A percentile compares a stretch with the other conserved stretches of the same genome.
Evolutionary conservation across 805 yeast genomes (phyloP).

Genomic region (Jamesozyma rosinii): DNA sequence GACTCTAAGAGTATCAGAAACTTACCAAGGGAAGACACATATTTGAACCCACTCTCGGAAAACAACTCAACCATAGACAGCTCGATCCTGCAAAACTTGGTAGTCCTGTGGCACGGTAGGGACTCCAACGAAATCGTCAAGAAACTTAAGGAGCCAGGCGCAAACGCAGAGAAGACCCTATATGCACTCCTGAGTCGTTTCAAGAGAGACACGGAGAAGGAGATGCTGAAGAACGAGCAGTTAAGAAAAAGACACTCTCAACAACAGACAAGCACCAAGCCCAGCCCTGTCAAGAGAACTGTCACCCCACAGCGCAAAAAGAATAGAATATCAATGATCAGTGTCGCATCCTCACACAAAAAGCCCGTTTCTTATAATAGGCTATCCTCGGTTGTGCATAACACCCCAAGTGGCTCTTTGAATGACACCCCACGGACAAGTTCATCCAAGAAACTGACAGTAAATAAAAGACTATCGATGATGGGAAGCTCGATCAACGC

Average conservation of each 20-base stretch:
- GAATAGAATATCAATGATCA: slow-evolving; percentile 36
- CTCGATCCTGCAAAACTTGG: slow-evolving; percentile 66
- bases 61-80: slow-evolving; percentile 45
- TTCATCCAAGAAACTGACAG: slow-evolving; percentile 12
- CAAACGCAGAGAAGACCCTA: slow-evolving; percentile 71
- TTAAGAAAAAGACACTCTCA: slow-evolving; percentile 34
- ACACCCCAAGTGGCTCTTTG: slow-evolving; percentile 16
- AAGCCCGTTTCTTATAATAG: slow-evolving; percentile 40
- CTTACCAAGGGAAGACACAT: slow-evolving; percentile 34
- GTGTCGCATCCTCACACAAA: slow-evolving; percentile 42
- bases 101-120: slow-evolving; percentile 76
- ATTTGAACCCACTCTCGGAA: slow-evolving; percentile 31
- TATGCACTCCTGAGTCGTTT: slow-evolving; percentile 67
- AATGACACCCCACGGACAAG: slow-evolving; percentile 14
- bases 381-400: slow-evolving; percentile 19
- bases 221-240: slow-evolving; percentile 28
- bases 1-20: slow-evolving; percentile 30
- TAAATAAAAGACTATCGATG: slow-evolving; percentile 17
- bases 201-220: slow-evolving; percentile 44
- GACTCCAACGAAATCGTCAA: slow-evolving; percentile 42
- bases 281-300: slow-evolving; percentile 7
- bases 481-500: slow-evolving; percentile 18
- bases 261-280: slow-evolving; percentile 7
- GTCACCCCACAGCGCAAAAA: slow-evolving; percentile 29
- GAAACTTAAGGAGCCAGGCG: slow-evolving; percentile 44